Evolutionary conservation across 1,139 yeast genomes (phyloP).

Genomic region (Hemisphaericaspora xylanilytica): DNA sequence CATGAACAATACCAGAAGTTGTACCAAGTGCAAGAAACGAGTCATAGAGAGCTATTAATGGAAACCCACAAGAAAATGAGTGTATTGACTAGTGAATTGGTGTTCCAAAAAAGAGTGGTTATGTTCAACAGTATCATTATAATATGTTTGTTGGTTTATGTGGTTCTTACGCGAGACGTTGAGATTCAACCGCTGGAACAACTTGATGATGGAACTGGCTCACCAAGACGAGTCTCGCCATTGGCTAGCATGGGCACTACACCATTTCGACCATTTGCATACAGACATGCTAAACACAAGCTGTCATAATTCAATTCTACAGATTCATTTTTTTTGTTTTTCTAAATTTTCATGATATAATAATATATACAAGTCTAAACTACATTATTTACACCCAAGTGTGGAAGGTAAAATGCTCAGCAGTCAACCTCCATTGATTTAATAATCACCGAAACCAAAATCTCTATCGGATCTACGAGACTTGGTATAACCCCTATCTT

Average conservation of each 20-base stretch:
- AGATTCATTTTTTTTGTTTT: neutral
- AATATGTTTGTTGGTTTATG: constrained; percentile 52
- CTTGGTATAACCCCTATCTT: neutral
- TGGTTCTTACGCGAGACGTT: constrained; percentile 58
- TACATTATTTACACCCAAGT: neutral
- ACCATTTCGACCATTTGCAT: constrained; percentile 1
- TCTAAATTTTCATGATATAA: neutral
- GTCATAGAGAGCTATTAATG: constrained; percentile 19
- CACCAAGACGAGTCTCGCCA: neutral
- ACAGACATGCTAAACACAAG: neutral
- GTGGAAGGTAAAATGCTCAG: no score
- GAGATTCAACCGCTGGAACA: constrained; percentile 11
- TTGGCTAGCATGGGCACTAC: no score
- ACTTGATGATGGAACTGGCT: constrained; percentile 1
- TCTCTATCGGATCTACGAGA: no score
- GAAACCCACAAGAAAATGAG: constrained; percentile 38
- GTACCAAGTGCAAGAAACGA: constrained; percentile 24
- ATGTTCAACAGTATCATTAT: constrained; percentile 55
- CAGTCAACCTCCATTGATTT: no score
- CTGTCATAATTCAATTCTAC: neutral
- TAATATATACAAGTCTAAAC: neutral
- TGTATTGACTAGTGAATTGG: constrained; percentile 45
- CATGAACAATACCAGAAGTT: constrained; percentile 26
- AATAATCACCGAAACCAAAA: neutral
- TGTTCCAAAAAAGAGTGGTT: constrained; percentile 55